Evolutionary conservation across 176 grass and related monocot species (phyloP).

Genomic region (Tillandsia leiboldiana): DNA sequence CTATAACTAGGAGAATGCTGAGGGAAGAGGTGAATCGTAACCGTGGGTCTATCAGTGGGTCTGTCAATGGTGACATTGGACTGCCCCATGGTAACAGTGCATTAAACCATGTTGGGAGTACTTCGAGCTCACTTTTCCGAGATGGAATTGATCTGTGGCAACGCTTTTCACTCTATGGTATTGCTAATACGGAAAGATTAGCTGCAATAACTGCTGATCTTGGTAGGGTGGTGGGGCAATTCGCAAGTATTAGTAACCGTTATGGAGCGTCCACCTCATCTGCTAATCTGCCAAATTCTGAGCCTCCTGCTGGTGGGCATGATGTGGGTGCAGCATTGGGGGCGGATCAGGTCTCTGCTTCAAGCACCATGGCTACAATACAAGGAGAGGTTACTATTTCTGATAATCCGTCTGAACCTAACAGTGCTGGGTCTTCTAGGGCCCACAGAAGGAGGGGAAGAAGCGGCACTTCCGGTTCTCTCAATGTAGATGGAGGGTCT

Average conservation of each 20-base stretch:
- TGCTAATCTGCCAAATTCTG: conserved; percentile 41
- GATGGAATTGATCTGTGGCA: conserved; percentile 68
- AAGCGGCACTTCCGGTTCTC: conserved; percentile 47
- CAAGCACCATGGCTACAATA: conserved; percentile 79
- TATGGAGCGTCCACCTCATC: conserved; percentile 52
- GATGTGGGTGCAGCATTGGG: conserved; percentile 42
- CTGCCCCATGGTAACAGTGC: conserved; percentile 25
- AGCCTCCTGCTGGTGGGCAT: conserved; percentile 21
- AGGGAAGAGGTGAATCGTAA: conserved; percentile 32
- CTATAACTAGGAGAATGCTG: conserved; percentile 42
- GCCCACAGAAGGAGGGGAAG: conserved; percentile 61
- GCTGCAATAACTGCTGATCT: conserved; percentile 51
- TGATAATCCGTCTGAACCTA: conserved; percentile 28
- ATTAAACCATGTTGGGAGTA: conserved; percentile 31
- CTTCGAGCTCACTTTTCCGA: conserved; percentile 32
- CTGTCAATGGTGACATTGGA: conserved; percentile 24
- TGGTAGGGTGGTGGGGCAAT: conserved; percentile 53
- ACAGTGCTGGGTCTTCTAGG: conserved; percentile 46
- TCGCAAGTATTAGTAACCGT: conserved; percentile 21
- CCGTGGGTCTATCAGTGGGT: conserved; percentile 5
- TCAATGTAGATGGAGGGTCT: conserved; percentile 53
- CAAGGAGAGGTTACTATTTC: conserved; percentile 47
- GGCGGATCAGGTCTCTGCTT: conserved; percentile 74
- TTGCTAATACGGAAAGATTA: conserved; percentile 57
- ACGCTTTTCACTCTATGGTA: conserved; percentile 50